These are phyloP conservation scores for Cyberlindnera meyerae DNA, from an alignment of 805 yeast genomes.

Conservation along the genomic window DNA sequence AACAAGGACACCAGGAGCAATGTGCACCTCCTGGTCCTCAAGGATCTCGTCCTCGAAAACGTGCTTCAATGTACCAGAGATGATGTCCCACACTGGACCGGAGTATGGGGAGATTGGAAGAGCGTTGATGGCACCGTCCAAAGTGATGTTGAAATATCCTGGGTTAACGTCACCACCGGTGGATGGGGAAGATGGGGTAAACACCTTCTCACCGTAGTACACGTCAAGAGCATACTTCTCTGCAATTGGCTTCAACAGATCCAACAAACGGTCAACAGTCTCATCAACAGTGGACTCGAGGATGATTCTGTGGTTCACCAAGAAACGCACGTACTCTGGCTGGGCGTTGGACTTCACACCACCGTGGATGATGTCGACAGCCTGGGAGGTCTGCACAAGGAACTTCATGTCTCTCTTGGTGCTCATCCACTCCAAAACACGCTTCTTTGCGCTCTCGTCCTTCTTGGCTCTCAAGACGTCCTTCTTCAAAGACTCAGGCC, in stretches of 20 bases:
- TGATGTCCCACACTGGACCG: slow-evolving; percentile 20
- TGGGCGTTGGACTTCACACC: slow-evolving; percentile 75
- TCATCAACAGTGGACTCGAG: slow-evolving; percentile 45
- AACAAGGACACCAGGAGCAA: slow-evolving; percentile 39
- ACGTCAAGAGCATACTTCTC: slow-evolving; percentile 21
- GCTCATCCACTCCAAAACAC: slow-evolving; percentile 28
- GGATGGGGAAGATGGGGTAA: not conserved
- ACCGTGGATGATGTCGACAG: slow-evolving; percentile 42
- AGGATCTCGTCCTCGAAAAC: slow-evolving; percentile 30
- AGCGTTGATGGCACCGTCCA: slow-evolving; percentile 16
- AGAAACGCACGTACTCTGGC: slow-evolving; percentile 51
- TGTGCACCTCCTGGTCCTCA: slow-evolving; percentile 45
- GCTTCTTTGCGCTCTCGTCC: slow-evolving; percentile 32
- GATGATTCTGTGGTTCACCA: slow-evolving; percentile 60
- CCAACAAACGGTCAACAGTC: slow-evolving; percentile 27
- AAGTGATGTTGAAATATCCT: slow-evolving; percentile 28
- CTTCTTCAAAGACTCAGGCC: slow-evolving; percentile 24
- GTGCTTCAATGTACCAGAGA: slow-evolving; percentile 16
- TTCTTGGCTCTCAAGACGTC: slow-evolving; percentile 33
- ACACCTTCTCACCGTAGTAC: slow-evolving; percentile 13
- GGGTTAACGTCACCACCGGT: slow-evolving; percentile 15
- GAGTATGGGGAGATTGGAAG: slow-evolving; percentile 14
- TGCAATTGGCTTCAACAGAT: slow-evolving; percentile 15
- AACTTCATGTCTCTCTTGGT: slow-evolving; percentile 10
- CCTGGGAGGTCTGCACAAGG: slow-evolving; percentile 22